Conservation (phyloP, 2,329 filamentous ascomycete genomes). For the Metarhizium robertsii region DNA sequence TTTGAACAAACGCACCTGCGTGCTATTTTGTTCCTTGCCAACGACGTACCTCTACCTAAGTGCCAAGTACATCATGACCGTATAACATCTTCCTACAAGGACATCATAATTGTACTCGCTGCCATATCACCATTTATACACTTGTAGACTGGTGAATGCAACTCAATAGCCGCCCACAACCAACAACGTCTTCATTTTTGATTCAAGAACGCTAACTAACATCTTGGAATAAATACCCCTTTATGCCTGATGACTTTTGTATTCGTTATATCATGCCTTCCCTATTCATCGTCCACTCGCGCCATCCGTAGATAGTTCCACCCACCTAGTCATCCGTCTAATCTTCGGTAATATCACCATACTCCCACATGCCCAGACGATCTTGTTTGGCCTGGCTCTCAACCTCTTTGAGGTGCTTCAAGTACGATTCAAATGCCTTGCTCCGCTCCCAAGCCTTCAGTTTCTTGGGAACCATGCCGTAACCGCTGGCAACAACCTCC, state of each 20-base stretch:
- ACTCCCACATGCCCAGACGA: constrained; percentile 92
- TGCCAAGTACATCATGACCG: too few relatives aligned
- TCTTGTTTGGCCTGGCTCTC: constrained; percentile 72
- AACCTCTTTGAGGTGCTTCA: constrained; percentile 62
- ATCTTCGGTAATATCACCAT: constrained; percentile 90
- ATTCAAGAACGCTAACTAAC: neutral
- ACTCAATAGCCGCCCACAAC: too few relatives aligned
- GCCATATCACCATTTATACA: too few relatives aligned
- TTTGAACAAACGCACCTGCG: too few relatives aligned
- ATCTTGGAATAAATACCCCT: neutral
- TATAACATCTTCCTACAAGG: too few relatives aligned
- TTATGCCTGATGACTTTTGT: constrained; percentile 1
- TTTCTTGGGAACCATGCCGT: constrained; percentile 88
- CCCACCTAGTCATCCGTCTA: constrained; percentile 28
- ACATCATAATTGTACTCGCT: too few relatives aligned
- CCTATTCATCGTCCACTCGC: neutral
- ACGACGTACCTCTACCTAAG: too few relatives aligned
- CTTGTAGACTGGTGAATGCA: too few relatives aligned
- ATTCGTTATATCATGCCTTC: neutral
- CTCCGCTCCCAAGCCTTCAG: constrained; percentile 82
- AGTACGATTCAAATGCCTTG: constrained; percentile 56
- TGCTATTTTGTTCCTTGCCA: too few relatives aligned
- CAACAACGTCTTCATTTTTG: neutral
- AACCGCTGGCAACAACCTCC: constrained; percentile 71
- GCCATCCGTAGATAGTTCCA: neutral